These are phyloP conservation scores for Blastocystis sp. DNA, from an alignment of 352 stramenopile genomes.

Conservation along the genomic window DNA sequence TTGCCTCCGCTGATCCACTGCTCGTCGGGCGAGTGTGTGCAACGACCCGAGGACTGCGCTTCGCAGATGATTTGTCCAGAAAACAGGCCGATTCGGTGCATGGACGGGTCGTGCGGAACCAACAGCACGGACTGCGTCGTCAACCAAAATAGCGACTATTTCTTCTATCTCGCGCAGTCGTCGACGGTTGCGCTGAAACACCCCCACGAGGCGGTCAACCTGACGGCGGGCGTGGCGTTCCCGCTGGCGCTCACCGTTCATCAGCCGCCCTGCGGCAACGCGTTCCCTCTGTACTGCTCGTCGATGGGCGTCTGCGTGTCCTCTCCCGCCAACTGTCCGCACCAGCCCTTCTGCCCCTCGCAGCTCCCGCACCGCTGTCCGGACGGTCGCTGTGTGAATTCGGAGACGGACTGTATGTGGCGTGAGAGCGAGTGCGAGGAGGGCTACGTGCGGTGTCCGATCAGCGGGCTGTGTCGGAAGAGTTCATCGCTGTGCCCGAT, in stretches of 20 bases:
- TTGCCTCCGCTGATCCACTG: conserved; percentile 32
- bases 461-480: not conserved
- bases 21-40: conserved; percentile 21
- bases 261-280: not conserved
- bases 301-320: not conserved
- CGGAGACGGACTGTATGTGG: not conserved
- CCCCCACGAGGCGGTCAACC: not conserved
- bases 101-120: not conserved
- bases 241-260: conserved; percentile 3
- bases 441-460: not conserved
- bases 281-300: conserved; percentile 31
- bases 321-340: not conserved
- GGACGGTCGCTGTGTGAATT: conserved; percentile 41
- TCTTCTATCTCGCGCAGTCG: not conserved
- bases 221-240: not conserved
- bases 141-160: not conserved
- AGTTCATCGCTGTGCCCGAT: conserved; percentile 1
- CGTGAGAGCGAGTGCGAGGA: not conserved
- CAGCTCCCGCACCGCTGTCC: conserved; percentile 13
- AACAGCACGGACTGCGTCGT: conserved; percentile 2
- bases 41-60: conserved; percentile 44
- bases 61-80: conserved; percentile 24
- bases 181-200: not conserved
- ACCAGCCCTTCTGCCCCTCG: conserved; percentile 25
- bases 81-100: conserved; percentile 5